Evolutionary conservation across 2,329 filamentous ascomycete genomes (phyloP).

Genomic region (Neonectria sp.): DNA sequence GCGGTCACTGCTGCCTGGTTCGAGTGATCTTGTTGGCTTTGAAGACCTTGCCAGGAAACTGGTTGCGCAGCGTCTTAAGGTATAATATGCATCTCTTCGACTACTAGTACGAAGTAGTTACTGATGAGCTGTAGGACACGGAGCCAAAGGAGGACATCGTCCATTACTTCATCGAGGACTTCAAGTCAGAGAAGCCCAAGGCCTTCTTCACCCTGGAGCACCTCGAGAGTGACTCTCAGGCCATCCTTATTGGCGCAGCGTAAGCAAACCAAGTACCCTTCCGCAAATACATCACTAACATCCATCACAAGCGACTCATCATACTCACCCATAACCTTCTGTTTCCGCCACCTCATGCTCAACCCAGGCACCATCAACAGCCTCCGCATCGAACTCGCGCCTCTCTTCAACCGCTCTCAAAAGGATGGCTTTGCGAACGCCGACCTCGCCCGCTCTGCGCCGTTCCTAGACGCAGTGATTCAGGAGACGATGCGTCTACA

Average conservation of each 20-base stretch:
- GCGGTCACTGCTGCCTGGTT: background rate
- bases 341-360: slow-evolving; percentile 7
- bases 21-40: slow-evolving; percentile 34
- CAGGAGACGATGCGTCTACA: slow-evolving; percentile 50
- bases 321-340: background rate
- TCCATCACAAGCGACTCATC: slow-evolving; percentile 3
- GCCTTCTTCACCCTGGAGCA: slow-evolving; percentile 39
- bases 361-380: slow-evolving; percentile 17
- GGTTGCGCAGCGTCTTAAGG: slow-evolving; percentile 41
- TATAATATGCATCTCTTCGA: background rate
- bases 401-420: slow-evolving; percentile 31
- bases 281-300: background rate
- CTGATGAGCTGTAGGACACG: slow-evolving; percentile 6
- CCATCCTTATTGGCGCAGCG: slow-evolving; percentile 41
- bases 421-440: slow-evolving; percentile 35
- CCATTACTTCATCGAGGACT: slow-evolving; percentile 44
- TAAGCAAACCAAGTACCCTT: background rate
- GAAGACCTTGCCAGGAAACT: slow-evolving; percentile 64
- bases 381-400: slow-evolving; percentile 30
- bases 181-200: slow-evolving; percentile 40
- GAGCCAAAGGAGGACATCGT: slow-evolving; percentile 44
- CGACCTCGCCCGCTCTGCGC: slow-evolving; percentile 36
- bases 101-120: background rate
- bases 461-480: slow-evolving; percentile 46
- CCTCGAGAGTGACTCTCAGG: slow-evolving; percentile 38